Base-by-base conservation (phyloP, 768 basidiomycete species). In the Albatrellus ellisii region DNA sequence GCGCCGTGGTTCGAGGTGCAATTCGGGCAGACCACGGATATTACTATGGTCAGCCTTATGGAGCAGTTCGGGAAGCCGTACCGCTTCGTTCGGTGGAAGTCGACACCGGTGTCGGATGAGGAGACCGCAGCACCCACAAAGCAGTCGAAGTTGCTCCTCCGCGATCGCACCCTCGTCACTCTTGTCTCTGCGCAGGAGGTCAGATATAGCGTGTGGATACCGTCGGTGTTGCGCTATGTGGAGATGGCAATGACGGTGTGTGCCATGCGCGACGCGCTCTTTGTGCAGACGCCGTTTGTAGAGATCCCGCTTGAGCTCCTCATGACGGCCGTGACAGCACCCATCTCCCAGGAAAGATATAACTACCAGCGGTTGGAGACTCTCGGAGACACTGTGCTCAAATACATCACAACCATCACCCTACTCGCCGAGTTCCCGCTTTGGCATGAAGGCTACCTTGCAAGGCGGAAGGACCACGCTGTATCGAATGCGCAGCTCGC, bases 401-500 rank as follows among this genome's bases (percentile, higher is more conserved):
- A 87, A 54, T 81, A 75, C 46, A 51, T 73, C 20, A 63, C 63
- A 7, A 67, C 67, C 14, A 54, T 80, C 8, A 77, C 84, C 51
- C 62, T 86, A 6, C 58, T 82, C 27, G 71, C 71, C 0, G 61
- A 74, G 33, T 71, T 79, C 52, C 82, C 79, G 0, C 51, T 71
- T n/a, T 87, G 82, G 84, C 84, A 79, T 43, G 84, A 87, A 50
- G 83, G 82, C 9, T 86, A 84, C 50, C 60, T 86, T 11, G 71
- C 72, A 2, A 65, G 62, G 46, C 73, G 72, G 53, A 86, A 85
- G 56, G 83, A 86, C 50, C 83, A 84, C 42, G 64, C 68, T 0
- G 83, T 86, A 4, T 72, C 81, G 0, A 87, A 87, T 53, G 70
- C 68, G 0, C 63, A 67, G 17, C 68, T 86, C 9, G 81, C 83